A percentile compares a stretch with the other conserved stretches of the same genome.
These are phyloP conservation scores for Mycosarcoma maydis DNA, from an alignment of 1,284 basidiomycete genomes.

Conservation along the genomic window DNA sequence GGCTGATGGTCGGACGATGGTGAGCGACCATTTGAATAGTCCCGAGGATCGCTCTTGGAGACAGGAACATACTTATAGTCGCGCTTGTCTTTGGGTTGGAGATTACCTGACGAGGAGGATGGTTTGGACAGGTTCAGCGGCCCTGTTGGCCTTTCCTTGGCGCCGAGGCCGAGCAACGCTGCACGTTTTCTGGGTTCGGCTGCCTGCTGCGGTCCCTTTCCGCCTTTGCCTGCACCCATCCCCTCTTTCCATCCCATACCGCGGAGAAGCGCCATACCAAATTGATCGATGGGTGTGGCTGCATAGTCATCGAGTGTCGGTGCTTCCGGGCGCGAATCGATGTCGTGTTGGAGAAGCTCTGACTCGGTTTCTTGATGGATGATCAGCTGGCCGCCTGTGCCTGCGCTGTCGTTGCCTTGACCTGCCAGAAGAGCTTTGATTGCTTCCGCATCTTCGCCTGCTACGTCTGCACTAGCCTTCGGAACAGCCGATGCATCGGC, in stretches of 20 bases:
- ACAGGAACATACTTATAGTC: slow-evolving; percentile 81
- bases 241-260: slow-evolving; percentile 98
- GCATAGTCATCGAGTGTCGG: slow-evolving; percentile 85
- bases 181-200: slow-evolving; percentile 58
- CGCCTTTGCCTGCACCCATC: slow-evolving; percentile 71
- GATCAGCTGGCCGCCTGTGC: slow-evolving; percentile 10
- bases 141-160: slow-evolving; percentile 51
- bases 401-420: not conserved
- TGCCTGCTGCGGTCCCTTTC: slow-evolving; percentile 53
- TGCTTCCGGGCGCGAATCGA: slow-evolving; percentile 59
- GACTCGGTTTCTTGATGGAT: slow-evolving; percentile 55
- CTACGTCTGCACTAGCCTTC: not conserved
- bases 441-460: slow-evolving; percentile 37
- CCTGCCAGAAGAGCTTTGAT: slow-evolving; percentile 47
- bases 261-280: slow-evolving; percentile 89
- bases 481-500: not conserved
- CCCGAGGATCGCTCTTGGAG: slow-evolving; percentile 72
- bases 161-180: slow-evolving; percentile 61
- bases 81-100: slow-evolving; percentile 67
- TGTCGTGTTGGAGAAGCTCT: slow-evolving; percentile 54
- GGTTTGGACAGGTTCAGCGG: slow-evolving; percentile 6
- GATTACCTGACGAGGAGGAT: slow-evolving; percentile 69
- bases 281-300: slow-evolving; percentile 88
- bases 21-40: slow-evolving; percentile 3
- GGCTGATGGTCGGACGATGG: not conserved